phyloP scores from a whole-genome alignment of 140 eudicot species.

The Anethum foeniculum region DNA sequence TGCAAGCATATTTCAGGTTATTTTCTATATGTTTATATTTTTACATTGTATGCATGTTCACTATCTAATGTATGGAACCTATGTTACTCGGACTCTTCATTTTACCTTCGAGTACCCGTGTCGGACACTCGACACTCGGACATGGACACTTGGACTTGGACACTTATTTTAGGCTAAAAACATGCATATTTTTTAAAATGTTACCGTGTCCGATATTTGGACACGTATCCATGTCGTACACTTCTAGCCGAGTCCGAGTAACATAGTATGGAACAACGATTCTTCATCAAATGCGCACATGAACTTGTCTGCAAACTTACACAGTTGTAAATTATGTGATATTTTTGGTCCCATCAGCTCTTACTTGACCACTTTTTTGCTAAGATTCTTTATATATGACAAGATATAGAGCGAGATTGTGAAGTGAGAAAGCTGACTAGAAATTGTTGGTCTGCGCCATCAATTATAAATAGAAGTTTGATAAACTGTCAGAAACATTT shows the following conservation, averaged over 20 bases:
- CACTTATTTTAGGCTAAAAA: too few relatives aligned
- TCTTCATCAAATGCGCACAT: not conserved
- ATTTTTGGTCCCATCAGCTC: not conserved
- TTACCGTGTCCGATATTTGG: too few relatives aligned
- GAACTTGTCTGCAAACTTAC: not conserved
- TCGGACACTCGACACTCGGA: too few relatives aligned
- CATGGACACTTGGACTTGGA: too few relatives aligned
- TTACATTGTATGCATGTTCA: not conserved
- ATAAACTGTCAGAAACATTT: not conserved
- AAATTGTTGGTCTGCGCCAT: not conserved
- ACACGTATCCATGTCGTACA: too few relatives aligned
- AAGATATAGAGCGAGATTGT: not conserved
- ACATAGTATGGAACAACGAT: not conserved
- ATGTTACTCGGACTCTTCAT: too few relatives aligned
- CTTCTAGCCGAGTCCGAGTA: too few relatives aligned
- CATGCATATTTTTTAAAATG: too few relatives aligned
- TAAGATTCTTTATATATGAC: not conserved
- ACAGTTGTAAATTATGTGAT: not conserved
- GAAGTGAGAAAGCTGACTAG: not conserved
- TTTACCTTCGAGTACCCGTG: too few relatives aligned
- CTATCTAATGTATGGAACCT: not conserved
- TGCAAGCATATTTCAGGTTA: not conserved
- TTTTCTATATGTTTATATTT: not conserved
- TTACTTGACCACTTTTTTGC: not conserved
- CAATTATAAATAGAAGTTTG: not conserved